A percentile compares a stretch with the other conserved stretches of the same genome.
Conservation (phyloP, 805 yeast species). For the Wickerhamomyces strasburgensis region DNA sequence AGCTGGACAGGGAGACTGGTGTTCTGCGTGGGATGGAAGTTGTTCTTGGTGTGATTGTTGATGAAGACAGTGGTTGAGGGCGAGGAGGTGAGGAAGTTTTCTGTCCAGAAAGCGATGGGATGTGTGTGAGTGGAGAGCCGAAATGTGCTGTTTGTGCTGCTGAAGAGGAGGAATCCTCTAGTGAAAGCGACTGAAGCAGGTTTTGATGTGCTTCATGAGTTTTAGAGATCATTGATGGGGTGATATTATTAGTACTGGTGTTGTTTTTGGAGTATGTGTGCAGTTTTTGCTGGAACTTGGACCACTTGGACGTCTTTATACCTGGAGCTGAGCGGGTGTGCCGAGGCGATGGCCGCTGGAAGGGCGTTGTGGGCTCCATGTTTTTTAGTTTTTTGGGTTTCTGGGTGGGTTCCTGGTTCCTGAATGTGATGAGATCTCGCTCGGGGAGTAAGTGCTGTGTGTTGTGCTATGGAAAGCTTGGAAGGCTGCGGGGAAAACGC, state of each 20-base stretch:
- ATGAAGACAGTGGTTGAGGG: constrained; percentile 3
- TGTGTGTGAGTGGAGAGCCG: neutral
- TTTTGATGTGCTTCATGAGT: neutral
- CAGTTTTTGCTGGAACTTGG: constrained; percentile 20
- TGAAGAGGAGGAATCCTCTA: neutral
- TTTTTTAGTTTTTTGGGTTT: too few species aligned
- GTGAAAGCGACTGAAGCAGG: neutral
- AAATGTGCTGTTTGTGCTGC: neutral
- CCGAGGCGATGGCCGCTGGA: neutral
- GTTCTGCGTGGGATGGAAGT: constrained; percentile 17
- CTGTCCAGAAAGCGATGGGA: neutral
- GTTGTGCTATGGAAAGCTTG: neutral
- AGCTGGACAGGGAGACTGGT: constrained; percentile 2
- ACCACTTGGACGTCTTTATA: constrained; percentile 18
- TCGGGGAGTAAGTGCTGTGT: neutral
- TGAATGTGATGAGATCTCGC: neutral
- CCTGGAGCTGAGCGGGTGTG: constrained; percentile 3
- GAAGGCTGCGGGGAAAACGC: neutral
- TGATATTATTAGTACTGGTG: neutral
- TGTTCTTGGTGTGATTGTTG: constrained; percentile 10
- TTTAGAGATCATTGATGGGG: neutral
- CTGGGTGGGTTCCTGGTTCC: neutral
- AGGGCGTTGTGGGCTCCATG: constrained; percentile 3
- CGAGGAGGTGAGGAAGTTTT: neutral
- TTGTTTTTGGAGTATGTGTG: constrained; percentile 6